Percentiles rank a stretch among this genome's conserved stretches.
Conservation (phyloP, 2,329 filamentous ascomycete species). For the Colletotrichum lentis region DNA sequence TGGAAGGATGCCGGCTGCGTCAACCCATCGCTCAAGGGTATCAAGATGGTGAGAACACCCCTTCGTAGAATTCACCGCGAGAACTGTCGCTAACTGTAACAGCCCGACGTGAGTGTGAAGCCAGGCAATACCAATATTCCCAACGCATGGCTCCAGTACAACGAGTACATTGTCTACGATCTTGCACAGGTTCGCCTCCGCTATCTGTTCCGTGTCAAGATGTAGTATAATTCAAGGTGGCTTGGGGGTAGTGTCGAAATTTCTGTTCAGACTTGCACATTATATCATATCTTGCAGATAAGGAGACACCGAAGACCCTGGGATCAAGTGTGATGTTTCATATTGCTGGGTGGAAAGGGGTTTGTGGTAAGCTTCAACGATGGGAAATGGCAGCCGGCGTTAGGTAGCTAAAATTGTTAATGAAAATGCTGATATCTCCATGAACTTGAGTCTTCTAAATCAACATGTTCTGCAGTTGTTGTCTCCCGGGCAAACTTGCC, state of each 20-base stretch:
- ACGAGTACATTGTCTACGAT: conserved; percentile 79
- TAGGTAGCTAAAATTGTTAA: no score
- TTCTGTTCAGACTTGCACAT: no score
- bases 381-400: no score
- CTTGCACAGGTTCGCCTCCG: conserved; percentile 73
- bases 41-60: conserved; percentile 68
- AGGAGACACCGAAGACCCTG: no score
- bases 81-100: conserved; percentile 28
- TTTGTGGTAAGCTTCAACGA: background rate
- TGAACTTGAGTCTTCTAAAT: no score
- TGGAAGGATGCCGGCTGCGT: conserved; percentile 81
- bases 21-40: conserved; percentile 70
- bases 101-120: conserved; percentile 59
- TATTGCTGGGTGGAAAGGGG: background rate
- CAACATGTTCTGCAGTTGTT: no score
- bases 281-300: background rate
- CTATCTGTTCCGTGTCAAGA: conserved; percentile 72
- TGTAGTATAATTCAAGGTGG: conserved; percentile 43
- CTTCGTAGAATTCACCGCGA: background rate
- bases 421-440: no score
- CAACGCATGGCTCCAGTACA: conserved; percentile 66
- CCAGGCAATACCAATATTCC: conserved; percentile 59
- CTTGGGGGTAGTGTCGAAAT: background rate
- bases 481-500: no score
- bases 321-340: background rate